A percentile compares a stretch with the other conserved stretches of the same genome.
These are phyloP conservation scores for Zelonia costaricensis DNA, from an alignment of 208 protist species.

Conservation along the genomic window DNA sequence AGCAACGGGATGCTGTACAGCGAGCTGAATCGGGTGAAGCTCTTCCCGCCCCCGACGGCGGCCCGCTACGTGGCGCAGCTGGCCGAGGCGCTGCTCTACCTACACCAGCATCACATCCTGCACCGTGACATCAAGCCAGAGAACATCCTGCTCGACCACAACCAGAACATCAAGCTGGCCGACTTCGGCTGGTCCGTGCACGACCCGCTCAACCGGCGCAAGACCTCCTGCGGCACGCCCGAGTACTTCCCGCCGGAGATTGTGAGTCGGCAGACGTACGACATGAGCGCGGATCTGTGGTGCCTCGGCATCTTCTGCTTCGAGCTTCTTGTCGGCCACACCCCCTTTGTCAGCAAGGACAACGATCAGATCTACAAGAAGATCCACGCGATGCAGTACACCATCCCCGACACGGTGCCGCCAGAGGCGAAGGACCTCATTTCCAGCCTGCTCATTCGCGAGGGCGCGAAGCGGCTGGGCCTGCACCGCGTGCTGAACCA, in stretches of 20 bases:
- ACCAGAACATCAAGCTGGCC: conserved; percentile 98
- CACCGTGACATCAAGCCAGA: conserved; percentile 97
- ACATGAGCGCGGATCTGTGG: conserved; percentile 95
- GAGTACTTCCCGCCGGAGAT: conserved; percentile 99
- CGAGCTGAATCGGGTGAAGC: conserved; percentile 88
- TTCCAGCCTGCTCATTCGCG: conserved; percentile 63
- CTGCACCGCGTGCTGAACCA: conserved; percentile 85
- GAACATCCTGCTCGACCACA: conserved; percentile 92
- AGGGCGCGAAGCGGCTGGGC: conserved; percentile 73
- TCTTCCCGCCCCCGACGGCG: conserved; percentile 85
- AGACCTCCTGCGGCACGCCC: conserved; percentile 97
- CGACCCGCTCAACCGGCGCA: conserved; percentile 90
- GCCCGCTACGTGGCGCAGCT: conserved; percentile 94
- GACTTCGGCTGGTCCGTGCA: conserved; percentile 99
- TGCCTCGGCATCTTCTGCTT: conserved; percentile 97
- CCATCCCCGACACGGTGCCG: conserved; percentile 82
- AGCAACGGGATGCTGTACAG: conserved; percentile 98
- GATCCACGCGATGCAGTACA: conserved; percentile 90
- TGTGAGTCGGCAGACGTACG: conserved; percentile 91
- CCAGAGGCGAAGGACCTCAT: conserved; percentile 92
- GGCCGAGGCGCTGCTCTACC: conserved; percentile 95
- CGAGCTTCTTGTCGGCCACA: conserved; percentile 95
- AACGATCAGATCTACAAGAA: conserved; percentile 91
- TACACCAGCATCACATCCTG: conserved; percentile 97
- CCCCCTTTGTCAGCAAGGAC: conserved; percentile 92